phyloP scores from a whole-genome alignment of 352 stramenopile genomes.

The Phytophthora ohioensis region DNA sequence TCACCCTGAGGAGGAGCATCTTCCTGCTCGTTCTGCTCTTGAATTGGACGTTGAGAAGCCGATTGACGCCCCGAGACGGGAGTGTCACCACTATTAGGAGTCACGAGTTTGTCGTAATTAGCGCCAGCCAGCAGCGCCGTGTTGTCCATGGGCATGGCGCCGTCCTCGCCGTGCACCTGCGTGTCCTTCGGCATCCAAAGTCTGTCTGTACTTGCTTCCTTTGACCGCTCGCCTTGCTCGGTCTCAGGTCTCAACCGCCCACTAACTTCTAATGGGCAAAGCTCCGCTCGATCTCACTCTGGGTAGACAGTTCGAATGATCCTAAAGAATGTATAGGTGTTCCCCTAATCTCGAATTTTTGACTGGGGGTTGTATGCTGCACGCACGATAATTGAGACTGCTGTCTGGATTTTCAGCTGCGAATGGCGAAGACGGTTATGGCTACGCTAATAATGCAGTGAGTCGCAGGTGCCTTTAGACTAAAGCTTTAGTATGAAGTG shows the following conservation, averaged over 20 bases:
- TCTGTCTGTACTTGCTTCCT: neutral
- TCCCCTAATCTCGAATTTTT: conserved; percentile 7
- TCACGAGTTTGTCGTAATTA: conserved; percentile 74
- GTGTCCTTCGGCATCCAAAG: conserved; percentile 41
- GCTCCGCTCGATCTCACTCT: conserved; percentile 8
- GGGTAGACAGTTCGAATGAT: conserved; percentile 37
- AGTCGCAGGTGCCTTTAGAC: neutral
- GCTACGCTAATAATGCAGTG: neutral
- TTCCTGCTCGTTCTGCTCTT: conserved; percentile 14
- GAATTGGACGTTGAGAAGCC: conserved; percentile 11
- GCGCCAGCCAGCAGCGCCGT: conserved; percentile 39
- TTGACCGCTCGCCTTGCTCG: neutral
- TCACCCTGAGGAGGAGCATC: conserved; percentile 31
- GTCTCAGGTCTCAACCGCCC: conserved; percentile 27
- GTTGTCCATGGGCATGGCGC: conserved; percentile 48
- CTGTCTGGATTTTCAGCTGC: conserved; percentile 32
- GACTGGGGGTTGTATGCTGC: conserved; percentile 10
- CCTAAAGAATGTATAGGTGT: conserved; percentile 8
- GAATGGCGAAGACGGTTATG: neutral
- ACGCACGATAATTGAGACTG: conserved; percentile 1
- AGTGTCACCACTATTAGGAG: conserved; percentile 50
- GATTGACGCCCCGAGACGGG: conserved; percentile 19
- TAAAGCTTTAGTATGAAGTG: no score
- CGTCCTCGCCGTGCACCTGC: conserved; percentile 29
- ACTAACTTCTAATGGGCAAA: conserved; percentile 7